phyloP scores from a whole-genome alignment of 805 yeast genomes.

The Wickerhamiella musiphila region DNA sequence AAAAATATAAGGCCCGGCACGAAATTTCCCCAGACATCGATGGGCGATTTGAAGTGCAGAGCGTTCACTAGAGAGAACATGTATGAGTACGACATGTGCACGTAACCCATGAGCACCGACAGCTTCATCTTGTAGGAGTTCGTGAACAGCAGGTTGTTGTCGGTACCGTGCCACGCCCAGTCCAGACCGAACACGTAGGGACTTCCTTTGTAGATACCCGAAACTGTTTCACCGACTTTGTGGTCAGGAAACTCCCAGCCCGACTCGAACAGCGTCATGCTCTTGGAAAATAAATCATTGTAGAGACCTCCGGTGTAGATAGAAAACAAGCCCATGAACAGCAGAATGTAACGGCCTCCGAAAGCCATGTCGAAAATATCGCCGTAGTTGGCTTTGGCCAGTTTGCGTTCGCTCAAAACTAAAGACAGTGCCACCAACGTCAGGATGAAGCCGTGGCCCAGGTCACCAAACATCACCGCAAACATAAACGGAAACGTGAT shows the following conservation, averaged over 20 bases:
- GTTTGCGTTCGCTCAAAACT: conserved; percentile 55
- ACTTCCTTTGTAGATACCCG: conserved; percentile 44
- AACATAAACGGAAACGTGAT: conserved; percentile 97
- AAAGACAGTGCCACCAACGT: conserved; percentile 53
- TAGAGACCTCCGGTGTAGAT: conserved; percentile 89
- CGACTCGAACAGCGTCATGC: conserved; percentile 71
- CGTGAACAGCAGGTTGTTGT: conserved; percentile 73
- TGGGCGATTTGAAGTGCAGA: conserved; percentile 42
- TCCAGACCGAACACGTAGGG: conserved; percentile 78
- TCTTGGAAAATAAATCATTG: conserved; percentile 83
- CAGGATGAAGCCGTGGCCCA: conserved; percentile 86
- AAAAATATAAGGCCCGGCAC: conserved; percentile 86
- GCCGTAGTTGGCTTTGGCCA: conserved; percentile 57
- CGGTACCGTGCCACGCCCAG: conserved; percentile 95
- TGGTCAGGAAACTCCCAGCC: conserved; percentile 90
- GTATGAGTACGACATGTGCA: conserved; percentile 85
- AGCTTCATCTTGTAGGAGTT: conserved; percentile 96
- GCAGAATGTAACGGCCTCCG: conserved; percentile 75
- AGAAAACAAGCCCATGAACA: conserved; percentile 87
- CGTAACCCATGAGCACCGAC: conserved; percentile 83
- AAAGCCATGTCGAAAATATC: conserved; percentile 96
- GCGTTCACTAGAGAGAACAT: conserved; percentile 73
- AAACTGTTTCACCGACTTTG: conserved; percentile 48
- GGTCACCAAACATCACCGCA: conserved; percentile 97
- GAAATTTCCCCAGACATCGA: conserved; percentile 84